These are phyloP conservation scores for Hygrophila difformis DNA, from an alignment of 257 asterid species.

Conservation along the genomic window DNA sequence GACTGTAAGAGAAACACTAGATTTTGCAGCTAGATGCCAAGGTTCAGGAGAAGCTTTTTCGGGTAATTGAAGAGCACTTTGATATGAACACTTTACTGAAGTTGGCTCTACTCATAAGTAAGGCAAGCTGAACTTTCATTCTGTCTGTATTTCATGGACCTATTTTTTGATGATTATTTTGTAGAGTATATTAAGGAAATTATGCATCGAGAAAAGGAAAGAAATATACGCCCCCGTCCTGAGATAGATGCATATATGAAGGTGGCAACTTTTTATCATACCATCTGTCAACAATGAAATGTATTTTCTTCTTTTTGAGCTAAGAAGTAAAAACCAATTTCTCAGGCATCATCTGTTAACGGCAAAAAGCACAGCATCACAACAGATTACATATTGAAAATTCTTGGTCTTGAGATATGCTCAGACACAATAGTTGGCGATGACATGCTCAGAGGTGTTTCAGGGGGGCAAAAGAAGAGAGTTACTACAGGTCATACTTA, in stretches of 20 bases:
- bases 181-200: slow-evolving; percentile 66
- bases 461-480: slow-evolving; percentile 88
- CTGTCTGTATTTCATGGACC: neutral
- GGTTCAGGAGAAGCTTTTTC: slow-evolving; percentile 70
- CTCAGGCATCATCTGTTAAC: slow-evolving; percentile 68
- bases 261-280: slow-evolving; percentile 23
- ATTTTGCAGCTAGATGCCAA: slow-evolving; percentile 86
- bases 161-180: neutral
- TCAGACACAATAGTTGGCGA: slow-evolving; percentile 73
- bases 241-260: slow-evolving; percentile 90
- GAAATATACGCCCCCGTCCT: slow-evolving; percentile 61
- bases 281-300: too few species aligned
- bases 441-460: slow-evolving; percentile 86
- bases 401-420: slow-evolving; percentile 82
- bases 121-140: too few species aligned
- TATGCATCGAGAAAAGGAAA: slow-evolving; percentile 52
- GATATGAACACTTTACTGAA: too few species aligned
- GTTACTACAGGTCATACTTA: slow-evolving; percentile 89
- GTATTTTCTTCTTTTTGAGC: too few species aligned
- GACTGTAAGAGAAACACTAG: slow-evolving; percentile 85
- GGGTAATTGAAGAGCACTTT: slow-evolving; percentile 28
- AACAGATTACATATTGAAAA: slow-evolving; percentile 75
- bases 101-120: too few species aligned
- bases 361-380: slow-evolving; percentile 67
- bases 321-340: neutral